phyloP scores from a whole-genome alignment of 2,329 filamentous ascomycete genomes.

The Byssothecium circinans region DNA sequence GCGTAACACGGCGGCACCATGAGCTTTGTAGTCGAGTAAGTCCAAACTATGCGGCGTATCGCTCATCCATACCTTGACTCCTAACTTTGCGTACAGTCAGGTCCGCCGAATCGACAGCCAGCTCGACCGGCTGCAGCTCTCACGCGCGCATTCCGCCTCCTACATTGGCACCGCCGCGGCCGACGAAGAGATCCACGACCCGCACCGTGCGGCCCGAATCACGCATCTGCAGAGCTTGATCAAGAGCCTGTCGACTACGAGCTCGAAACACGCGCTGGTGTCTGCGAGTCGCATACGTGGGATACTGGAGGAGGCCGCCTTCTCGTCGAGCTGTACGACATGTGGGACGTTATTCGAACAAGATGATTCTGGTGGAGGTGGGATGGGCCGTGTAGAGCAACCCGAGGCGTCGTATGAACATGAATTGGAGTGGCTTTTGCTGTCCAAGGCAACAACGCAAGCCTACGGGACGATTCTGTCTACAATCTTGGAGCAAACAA shows the following conservation, averaged over 20 bases:
- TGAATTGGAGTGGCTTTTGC: constrained; percentile 86
- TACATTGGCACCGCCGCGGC: constrained; percentile 23
- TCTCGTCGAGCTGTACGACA: constrained; percentile 41
- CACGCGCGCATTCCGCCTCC: constrained; percentile 27
- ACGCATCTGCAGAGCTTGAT: constrained; percentile 66
- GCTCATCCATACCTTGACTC: background rate
- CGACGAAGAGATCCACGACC: constrained; percentile 40
- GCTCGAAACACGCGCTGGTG: constrained; percentile 64
- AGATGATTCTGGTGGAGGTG: constrained; percentile 27
- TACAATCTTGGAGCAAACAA: constrained; percentile 77
- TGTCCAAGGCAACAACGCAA: constrained; percentile 91
- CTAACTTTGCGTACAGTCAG: constrained; percentile 46
- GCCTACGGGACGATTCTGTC: constrained; percentile 80
- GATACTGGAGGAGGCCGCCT: constrained; percentile 58
- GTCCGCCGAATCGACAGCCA: constrained; percentile 60
- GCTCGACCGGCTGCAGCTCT: constrained; percentile 60
- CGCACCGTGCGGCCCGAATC: constrained; percentile 53
- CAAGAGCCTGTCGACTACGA: constrained; percentile 70
- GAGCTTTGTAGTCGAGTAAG: constrained; percentile 49
- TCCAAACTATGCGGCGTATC: constrained; percentile 1
- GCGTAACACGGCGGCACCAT: constrained; percentile 35
- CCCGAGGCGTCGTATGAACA: constrained; percentile 58
- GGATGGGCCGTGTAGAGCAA: constrained; percentile 23
- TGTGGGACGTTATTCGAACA: constrained; percentile 43
- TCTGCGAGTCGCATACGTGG: constrained; percentile 58